A percentile compares a stretch with the other conserved stretches of the same genome.
Conservation (phyloP, 2,329 filamentous ascomycete species). For the Fusarium luffae region DNA sequence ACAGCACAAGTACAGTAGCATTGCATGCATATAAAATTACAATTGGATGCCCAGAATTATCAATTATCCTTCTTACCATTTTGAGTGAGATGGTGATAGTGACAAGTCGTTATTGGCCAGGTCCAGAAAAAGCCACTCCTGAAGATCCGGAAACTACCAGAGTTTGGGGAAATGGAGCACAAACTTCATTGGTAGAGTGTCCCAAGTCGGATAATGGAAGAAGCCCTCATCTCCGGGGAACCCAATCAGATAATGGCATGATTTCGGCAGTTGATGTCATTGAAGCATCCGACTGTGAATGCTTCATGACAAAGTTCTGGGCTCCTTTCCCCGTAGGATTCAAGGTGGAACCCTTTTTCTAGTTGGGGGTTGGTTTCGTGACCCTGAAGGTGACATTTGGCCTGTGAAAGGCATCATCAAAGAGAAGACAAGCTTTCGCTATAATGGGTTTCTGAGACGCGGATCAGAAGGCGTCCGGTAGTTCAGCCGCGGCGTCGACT, state of each 20-base stretch:
- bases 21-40: slow-evolving; percentile 27
- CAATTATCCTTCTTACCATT: neutral
- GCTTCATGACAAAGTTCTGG: neutral
- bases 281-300: neutral
- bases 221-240: slow-evolving; percentile 25
- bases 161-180: slow-evolving; percentile 34
- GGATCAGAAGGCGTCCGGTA: slow-evolving; percentile 13
- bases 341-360: neutral
- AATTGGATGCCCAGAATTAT: slow-evolving; percentile 1
- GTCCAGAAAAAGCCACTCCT: slow-evolving; percentile 37
- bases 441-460: slow-evolving; percentile 1
- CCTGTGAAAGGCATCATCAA: neutral
- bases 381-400: neutral
- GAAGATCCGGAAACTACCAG: slow-evolving; percentile 43
- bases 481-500: slow-evolving; percentile 30
- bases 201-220: slow-evolving; percentile 6
- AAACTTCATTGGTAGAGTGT: slow-evolving; percentile 21
- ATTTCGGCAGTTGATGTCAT: slow-evolving; percentile 28
- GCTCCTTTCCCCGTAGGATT: neutral
- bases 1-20: slow-evolving; percentile 3
- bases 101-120: slow-evolving; percentile 28
- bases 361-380: neutral
- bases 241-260: neutral
- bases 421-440: slow-evolving; percentile 29
- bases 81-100: neutral